These are phyloP conservation scores for Debaryomyces coudertii DNA, from an alignment of 1,139 yeast genomes.

Conservation along the genomic window DNA sequence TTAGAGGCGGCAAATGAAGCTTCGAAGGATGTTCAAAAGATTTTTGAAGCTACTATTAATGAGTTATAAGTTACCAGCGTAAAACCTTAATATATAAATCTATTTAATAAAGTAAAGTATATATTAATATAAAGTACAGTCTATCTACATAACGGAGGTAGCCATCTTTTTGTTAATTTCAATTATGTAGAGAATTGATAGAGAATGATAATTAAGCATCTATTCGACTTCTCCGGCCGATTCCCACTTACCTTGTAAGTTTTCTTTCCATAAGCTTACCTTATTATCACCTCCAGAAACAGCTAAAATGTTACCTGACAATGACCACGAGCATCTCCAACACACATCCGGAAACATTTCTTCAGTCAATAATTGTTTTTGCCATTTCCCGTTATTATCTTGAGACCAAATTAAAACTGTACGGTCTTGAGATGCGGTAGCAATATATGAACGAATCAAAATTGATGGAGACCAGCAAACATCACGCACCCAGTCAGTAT, in stretches of 20 bases:
- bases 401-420: constrained; percentile 92
- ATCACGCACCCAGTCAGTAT: constrained; percentile 97
- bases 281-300: constrained; percentile 96
- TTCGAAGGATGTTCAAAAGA: constrained; percentile 72
- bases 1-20: constrained; percentile 81
- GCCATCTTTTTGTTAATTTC: neutral
- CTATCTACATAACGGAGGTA: neutral
- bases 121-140: constrained; percentile 8
- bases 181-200: neutral
- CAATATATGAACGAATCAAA: constrained; percentile 83
- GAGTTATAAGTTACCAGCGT: constrained; percentile 27
- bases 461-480: constrained; percentile 98
- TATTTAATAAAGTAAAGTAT: neutral
- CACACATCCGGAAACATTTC: constrained; percentile 95
- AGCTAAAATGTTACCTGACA: constrained; percentile 93
- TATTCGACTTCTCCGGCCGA: constrained; percentile 93
- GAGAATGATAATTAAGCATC: constrained; percentile 27
- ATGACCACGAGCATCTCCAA: constrained; percentile 98
- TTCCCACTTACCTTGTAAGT: constrained; percentile 93
- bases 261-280: constrained; percentile 96
- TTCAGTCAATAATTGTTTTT: constrained; percentile 68
- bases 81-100: neutral
- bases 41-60: constrained; percentile 68
- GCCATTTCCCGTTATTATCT: constrained; percentile 75
- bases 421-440: constrained; percentile 98